Conservation (phyloP, 768 basidiomycete genomes). For the Tephrocybe sp. region DNA sequence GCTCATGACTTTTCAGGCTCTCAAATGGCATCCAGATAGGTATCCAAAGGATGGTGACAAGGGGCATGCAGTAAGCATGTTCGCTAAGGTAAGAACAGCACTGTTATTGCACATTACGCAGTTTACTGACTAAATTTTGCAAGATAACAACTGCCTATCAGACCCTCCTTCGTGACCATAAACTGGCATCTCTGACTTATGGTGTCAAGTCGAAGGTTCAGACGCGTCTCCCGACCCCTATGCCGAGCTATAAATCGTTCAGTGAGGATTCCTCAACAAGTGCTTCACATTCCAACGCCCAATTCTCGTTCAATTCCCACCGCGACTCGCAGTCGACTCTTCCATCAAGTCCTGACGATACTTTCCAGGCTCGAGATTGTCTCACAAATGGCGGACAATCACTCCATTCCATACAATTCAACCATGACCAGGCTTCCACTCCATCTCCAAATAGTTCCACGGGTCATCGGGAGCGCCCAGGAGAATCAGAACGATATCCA, state of each 20-base stretch:
- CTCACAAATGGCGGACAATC: neutral
- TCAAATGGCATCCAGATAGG: constrained; percentile 70
- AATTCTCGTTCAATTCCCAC: constrained; percentile 22
- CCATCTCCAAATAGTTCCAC: neutral
- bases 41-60: constrained; percentile 51
- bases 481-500: neutral
- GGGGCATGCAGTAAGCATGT: constrained; percentile 50
- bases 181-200: constrained; percentile 16
- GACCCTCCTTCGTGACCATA: constrained; percentile 41
- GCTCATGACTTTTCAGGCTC: constrained; percentile 35
- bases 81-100: constrained; percentile 48
- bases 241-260: constrained; percentile 19
- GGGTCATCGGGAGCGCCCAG: neutral
- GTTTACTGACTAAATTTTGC: constrained; percentile 1
- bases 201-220: constrained; percentile 8
- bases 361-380: constrained; percentile 18
- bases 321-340: constrained; percentile 29
- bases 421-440: neutral
- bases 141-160: constrained; percentile 60
- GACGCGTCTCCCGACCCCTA: constrained; percentile 11
- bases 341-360: constrained; percentile 26
- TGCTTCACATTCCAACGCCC: constrained; percentile 25
- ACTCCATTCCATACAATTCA: neutral
- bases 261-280: constrained; percentile 20
- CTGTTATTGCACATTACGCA: neutral